Evolutionary conservation across 257 asterid genomes (phyloP).

Genomic region (Solanum gracilifrons): DNA sequence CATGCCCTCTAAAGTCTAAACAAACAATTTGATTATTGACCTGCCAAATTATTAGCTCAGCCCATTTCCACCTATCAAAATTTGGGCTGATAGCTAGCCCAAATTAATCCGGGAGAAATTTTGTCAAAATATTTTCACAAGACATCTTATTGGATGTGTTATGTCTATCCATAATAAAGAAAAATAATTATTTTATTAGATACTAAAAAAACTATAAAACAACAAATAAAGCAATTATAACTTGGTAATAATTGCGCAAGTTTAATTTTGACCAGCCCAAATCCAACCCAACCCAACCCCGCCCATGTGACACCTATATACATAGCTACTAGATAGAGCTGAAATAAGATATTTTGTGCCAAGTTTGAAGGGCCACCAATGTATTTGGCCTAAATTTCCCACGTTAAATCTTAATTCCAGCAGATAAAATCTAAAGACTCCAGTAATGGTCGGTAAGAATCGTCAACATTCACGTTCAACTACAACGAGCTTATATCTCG

Average conservation of each 20-base stretch:
- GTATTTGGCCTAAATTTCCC: neutral
- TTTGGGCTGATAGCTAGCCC: neutral
- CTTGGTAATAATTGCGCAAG: neutral
- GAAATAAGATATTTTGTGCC: neutral
- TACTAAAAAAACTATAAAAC: neutral
- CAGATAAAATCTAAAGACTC: neutral
- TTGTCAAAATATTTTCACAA: neutral
- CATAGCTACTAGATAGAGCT: neutral
- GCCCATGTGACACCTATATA: neutral
- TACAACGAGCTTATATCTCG: neutral
- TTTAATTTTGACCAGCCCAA: neutral
- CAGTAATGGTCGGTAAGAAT: neutral
- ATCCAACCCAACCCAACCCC: neutral
- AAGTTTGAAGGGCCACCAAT: neutral
- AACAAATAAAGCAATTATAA: neutral
- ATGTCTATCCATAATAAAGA: neutral
- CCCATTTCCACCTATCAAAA: neutral
- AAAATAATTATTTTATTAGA: too few relatives aligned
- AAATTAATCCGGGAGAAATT: neutral
- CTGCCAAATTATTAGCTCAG: neutral
- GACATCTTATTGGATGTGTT: neutral
- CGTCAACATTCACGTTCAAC: neutral
- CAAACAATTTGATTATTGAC: neutral
- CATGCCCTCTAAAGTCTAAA: neutral
- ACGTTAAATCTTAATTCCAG: neutral